Evolutionary conservation across 208 protist genomes (phyloP).

Genomic region (Acanthamoeba lenticulata): DNA sequence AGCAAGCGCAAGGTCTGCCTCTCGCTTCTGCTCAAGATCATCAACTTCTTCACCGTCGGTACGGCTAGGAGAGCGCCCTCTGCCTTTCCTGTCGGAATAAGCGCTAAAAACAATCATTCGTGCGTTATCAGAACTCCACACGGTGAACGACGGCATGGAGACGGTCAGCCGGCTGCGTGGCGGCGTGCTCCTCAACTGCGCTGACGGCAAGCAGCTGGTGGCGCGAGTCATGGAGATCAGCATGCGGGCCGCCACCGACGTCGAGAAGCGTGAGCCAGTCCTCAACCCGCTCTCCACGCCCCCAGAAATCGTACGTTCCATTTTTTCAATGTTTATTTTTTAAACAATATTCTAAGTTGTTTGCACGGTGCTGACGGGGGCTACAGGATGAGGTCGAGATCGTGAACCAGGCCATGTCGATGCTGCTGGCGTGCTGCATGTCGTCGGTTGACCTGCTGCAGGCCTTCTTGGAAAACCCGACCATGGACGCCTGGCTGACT

Average conservation of each 20-base stretch:
- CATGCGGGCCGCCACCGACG: slow-evolving; percentile 28
- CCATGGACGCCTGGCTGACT: slow-evolving; percentile 17
- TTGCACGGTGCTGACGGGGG: background rate
- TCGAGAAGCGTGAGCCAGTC: background rate
- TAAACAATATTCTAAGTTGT: background rate
- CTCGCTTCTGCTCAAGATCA: slow-evolving; percentile 69
- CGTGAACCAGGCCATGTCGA: background rate
- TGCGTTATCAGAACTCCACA: background rate
- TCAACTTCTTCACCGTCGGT: slow-evolving; percentile 64
- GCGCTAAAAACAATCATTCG: background rate
- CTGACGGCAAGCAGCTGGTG: slow-evolving; percentile 6
- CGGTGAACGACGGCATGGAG: slow-evolving; percentile 19
- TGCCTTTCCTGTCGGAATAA: background rate
- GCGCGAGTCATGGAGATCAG: background rate
- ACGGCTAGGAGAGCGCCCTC: background rate
- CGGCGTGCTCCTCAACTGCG: background rate
- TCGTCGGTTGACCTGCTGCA: slow-evolving; percentile 10
- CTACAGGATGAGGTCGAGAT: slow-evolving; percentile 29
- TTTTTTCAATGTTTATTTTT: background rate
- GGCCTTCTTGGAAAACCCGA: slow-evolving; percentile 18
- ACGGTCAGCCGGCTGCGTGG: slow-evolving; percentile 7
- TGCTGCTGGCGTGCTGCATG: slow-evolving; percentile 23
- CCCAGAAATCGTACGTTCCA: background rate
- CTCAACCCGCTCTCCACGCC: background rate
- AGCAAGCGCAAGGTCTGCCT: slow-evolving; percentile 74